phyloP scores from a whole-genome alignment of 495 filamentous ascomycete genomes.

The Tuber calosporum region DNA sequence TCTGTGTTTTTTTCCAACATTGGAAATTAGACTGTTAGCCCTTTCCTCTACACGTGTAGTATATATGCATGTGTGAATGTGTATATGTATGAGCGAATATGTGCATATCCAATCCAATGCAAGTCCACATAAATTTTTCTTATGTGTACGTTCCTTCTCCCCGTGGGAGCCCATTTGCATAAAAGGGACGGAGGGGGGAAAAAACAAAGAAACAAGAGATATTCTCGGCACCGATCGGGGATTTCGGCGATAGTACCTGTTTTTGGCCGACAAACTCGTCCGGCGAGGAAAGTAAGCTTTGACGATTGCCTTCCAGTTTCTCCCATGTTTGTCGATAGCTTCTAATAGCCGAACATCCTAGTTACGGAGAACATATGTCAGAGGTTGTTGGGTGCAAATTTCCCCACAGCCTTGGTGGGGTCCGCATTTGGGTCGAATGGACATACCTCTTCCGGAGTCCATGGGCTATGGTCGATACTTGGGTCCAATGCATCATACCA shows the following conservation, averaged over 20 bases:
- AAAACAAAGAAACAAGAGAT: background rate
- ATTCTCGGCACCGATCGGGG: background rate
- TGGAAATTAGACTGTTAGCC: background rate
- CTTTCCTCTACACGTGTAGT: background rate
- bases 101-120: background rate
- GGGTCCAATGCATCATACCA: constrained; percentile 46
- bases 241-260: constrained; percentile 35
- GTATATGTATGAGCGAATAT: background rate
- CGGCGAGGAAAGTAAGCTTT: constrained; percentile 43
- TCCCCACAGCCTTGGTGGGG: background rate
- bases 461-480: constrained; percentile 44
- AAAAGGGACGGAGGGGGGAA: background rate
- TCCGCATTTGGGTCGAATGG: constrained; percentile 4
- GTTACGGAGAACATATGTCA: constrained; percentile 11
- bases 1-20: constrained; percentile 10
- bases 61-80: background rate
- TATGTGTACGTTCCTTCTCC: background rate
- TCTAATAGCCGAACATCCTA: constrained; percentile 43
- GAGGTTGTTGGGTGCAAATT: background rate
- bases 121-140: background rate
- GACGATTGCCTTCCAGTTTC: constrained; percentile 46
- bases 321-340: constrained; percentile 42
- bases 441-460: constrained; percentile 44
- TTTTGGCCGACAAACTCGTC: constrained; percentile 42
- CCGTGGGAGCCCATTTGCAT: background rate